Evolutionary conservation across 2,329 filamentous ascomycete genomes (phyloP).

Genomic region (Aspergillus sp.): DNA sequence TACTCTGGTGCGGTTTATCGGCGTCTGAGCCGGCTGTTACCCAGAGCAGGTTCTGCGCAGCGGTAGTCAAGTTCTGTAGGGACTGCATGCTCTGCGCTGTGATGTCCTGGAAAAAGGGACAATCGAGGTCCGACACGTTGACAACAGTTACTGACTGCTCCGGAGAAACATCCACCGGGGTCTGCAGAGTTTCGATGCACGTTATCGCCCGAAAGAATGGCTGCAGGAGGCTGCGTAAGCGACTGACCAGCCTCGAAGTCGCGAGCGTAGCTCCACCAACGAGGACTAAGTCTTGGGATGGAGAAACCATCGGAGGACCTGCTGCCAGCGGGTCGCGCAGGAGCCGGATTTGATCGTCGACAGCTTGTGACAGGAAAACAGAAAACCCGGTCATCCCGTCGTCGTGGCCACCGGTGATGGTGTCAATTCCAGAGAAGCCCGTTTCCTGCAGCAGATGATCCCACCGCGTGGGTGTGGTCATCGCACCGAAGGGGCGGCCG

Average conservation of each 20-base stretch:
- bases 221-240: neutral
- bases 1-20: neutral
- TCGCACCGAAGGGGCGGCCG: neutral
- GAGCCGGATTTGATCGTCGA: slow-evolving; percentile 27
- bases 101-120: slow-evolving; percentile 4
- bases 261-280: slow-evolving; percentile 1
- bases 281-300: neutral
- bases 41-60: slow-evolving; percentile 3
- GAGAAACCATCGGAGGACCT: neutral
- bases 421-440: slow-evolving; percentile 18
- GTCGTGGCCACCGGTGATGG: neutral
- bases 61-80: neutral
- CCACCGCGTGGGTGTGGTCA: slow-evolving; percentile 4
- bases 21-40: neutral
- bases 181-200: neutral
- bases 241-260: neutral
- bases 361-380: slow-evolving; percentile 34
- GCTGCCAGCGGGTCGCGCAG: slow-evolving; percentile 27
- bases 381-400: slow-evolving; percentile 10
- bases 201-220: neutral
- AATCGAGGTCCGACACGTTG: slow-evolving; percentile 1
- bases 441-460: slow-evolving; percentile 3
- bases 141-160: neutral
- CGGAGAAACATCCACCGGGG: neutral
- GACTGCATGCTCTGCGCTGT: neutral